These are phyloP conservation scores for Oryza rufipogon DNA, from an alignment of 176 grass and related monocot genomes.

Conservation along the genomic window DNA sequence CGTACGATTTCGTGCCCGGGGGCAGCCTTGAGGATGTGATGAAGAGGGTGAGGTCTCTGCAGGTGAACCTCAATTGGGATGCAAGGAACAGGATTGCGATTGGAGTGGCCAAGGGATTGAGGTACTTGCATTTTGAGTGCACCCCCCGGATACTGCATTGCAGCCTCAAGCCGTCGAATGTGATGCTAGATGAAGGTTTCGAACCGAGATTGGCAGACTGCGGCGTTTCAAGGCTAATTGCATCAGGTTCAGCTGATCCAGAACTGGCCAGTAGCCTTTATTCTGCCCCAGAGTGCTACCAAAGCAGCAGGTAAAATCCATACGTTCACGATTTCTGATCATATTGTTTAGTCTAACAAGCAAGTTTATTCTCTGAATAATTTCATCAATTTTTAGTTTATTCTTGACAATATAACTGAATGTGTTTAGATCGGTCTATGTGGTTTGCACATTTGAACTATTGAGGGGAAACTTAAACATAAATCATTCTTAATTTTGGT, in stretches of 20 bases:
- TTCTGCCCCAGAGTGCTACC: constrained; percentile 80
- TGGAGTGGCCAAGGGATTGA: constrained; percentile 76
- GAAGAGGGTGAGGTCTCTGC: constrained; percentile 78
- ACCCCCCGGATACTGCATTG: constrained; percentile 71
- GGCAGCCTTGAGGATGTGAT: constrained; percentile 95
- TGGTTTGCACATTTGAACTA: not conserved
- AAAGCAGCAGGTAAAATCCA: constrained; percentile 73
- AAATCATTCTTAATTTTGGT: not conserved
- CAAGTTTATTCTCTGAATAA: not conserved
- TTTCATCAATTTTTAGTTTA: not conserved
- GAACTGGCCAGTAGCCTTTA: constrained; percentile 53
- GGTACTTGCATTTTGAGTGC: constrained; percentile 89
- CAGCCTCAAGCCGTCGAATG: constrained; percentile 80
- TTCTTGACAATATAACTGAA: not conserved
- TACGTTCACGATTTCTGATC: not conserved
- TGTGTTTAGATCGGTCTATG: not conserved
- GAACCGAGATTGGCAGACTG: constrained; percentile 75
- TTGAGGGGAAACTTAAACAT: not conserved
- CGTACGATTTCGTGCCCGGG: constrained; percentile 64
- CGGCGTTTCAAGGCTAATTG: constrained; percentile 61
- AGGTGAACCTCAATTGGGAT: constrained; percentile 75
- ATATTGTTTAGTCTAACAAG: not conserved
- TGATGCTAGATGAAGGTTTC: constrained; percentile 82
- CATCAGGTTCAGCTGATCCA: constrained; percentile 45
- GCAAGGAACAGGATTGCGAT: constrained; percentile 74